A percentile compares a stretch with the other conserved stretches of the same genome.
Conservation (phyloP, 441 rosid species). For the Rhodomyrtus psidioides region DNA sequence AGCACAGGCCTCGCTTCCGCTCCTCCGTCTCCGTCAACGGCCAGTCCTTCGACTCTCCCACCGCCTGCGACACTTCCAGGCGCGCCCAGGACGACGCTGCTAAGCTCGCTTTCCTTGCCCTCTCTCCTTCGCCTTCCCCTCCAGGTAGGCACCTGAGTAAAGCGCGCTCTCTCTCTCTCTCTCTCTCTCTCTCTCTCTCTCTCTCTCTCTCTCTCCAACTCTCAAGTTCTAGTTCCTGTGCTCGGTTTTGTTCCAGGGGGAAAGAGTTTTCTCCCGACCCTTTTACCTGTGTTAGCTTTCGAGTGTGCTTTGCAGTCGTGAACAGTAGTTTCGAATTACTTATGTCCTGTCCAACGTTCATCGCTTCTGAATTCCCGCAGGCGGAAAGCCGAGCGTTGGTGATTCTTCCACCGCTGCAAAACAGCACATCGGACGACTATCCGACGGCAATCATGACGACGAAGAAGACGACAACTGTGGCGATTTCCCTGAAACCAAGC, state of each 20-base stretch:
- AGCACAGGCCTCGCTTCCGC: constrained; percentile 19
- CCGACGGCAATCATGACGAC: too few relatives aligned
- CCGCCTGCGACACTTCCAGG: constrained; percentile 9
- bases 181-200: too few relatives aligned
- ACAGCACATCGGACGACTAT: too few relatives aligned
- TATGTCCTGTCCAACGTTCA: too few relatives aligned
- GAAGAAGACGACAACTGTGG: too few relatives aligned
- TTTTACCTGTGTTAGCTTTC: background rate
- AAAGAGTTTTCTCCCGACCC: background rate
- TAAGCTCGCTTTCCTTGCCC: constrained; percentile 14
- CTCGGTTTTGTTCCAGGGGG: background rate
- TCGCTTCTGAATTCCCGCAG: too few relatives aligned
- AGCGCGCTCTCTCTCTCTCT: background rate
- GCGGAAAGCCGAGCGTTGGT: too few relatives aligned
- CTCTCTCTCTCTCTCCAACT: background rate
- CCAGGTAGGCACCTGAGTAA: background rate
- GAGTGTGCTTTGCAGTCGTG: background rate
- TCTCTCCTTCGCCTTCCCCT: background rate
- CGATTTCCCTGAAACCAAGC: too few relatives aligned
- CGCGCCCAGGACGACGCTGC: constrained; percentile 21
- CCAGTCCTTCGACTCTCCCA: constrained; percentile 10
- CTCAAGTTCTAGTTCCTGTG: background rate
- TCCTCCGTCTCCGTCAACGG: constrained; percentile 12
- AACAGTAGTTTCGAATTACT: background rate
- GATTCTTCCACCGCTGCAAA: too few relatives aligned